Evolutionary conservation across 2,329 filamentous ascomycete species (phyloP).

Genomic region (Talaromyces marneffei): DNA sequence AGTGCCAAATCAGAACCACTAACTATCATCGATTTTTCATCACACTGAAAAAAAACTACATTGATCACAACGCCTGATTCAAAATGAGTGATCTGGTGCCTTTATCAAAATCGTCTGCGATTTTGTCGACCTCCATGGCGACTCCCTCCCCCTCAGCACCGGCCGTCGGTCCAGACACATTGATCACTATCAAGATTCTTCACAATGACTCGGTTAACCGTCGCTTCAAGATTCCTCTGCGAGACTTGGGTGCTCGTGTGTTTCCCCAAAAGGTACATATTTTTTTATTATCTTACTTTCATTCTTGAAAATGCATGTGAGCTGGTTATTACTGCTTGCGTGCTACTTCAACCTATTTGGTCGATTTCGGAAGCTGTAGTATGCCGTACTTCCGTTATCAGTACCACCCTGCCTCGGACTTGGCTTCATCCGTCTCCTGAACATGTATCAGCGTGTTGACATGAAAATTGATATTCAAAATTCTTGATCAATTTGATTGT

Average conservation of each 20-base stretch:
- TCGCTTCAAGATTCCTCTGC: conserved; percentile 83
- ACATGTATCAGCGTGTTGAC: neutral
- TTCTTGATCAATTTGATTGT: neutral
- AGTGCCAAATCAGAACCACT: neutral
- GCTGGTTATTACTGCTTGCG: neutral
- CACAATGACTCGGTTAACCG: conserved; percentile 64
- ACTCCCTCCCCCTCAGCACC: conserved; percentile 38
- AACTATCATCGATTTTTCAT: neutral
- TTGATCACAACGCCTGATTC: neutral
- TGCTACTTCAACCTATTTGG: neutral
- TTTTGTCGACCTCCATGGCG: conserved; percentile 28
- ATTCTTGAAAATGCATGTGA: neutral
- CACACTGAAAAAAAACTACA: neutral
- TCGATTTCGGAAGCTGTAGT: neutral
- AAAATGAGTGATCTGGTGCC: conserved; percentile 4
- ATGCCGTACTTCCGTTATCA: conserved; percentile 8
- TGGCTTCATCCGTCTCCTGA: conserved; percentile 9
- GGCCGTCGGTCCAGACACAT: conserved; percentile 59
- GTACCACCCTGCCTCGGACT: conserved; percentile 14
- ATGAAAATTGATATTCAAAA: neutral
- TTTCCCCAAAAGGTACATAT: conserved; percentile 77
- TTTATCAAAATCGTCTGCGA: neutral
- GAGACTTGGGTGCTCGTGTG: conserved; percentile 67
- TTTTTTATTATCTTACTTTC: conserved; percentile 2
- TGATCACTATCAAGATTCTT: conserved; percentile 79